A percentile compares a stretch with the other conserved stretches of the same genome.
Conservation (phyloP, 2,329 filamentous ascomycete species). For the Colletotrichum limetticola region DNA sequence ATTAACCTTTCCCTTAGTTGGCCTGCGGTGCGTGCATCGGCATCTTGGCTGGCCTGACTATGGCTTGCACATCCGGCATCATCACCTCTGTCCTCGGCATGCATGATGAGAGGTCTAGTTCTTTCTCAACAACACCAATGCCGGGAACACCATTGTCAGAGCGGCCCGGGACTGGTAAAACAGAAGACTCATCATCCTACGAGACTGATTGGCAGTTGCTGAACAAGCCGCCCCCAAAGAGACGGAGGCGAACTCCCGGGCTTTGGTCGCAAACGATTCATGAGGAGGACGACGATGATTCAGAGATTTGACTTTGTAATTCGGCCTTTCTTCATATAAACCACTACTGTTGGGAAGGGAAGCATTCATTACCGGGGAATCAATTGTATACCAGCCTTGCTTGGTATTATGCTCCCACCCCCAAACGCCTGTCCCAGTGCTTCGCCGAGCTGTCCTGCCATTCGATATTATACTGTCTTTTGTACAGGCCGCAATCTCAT, state of each 20-base stretch:
- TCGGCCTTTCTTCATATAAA: background rate
- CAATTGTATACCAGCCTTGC: constrained; percentile 27
- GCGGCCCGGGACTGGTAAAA: constrained; percentile 33
- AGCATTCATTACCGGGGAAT: constrained; percentile 22
- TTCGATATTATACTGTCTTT: background rate
- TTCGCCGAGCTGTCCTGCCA: constrained; percentile 13
- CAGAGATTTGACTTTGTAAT: constrained; percentile 46
- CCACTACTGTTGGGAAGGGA: background rate
- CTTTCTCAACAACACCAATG: constrained; percentile 28
- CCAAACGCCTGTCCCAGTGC: constrained; percentile 31
- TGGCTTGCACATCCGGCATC: constrained; percentile 67
- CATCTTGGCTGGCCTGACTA: constrained; percentile 67
- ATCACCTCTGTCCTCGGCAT: constrained; percentile 63
- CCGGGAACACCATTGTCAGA: constrained; percentile 48
- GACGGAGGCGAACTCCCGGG: constrained; percentile 56
- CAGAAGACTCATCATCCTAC: constrained; percentile 42
- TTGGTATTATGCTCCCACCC: constrained; percentile 12
- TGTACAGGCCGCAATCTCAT: constrained; percentile 44
- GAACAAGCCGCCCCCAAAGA: constrained; percentile 47
- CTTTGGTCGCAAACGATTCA: constrained; percentile 75
- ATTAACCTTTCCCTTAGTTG: constrained; percentile 51
- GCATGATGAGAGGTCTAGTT: constrained; percentile 41
- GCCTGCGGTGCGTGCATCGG: constrained; percentile 76
- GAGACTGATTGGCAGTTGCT: constrained; percentile 50
- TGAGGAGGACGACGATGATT: constrained; percentile 77